A percentile compares a stretch with the other conserved stretches of the same genome.
Conservation (phyloP, 495 filamentous ascomycete species). For the Penicillium tannophilum region DNA sequence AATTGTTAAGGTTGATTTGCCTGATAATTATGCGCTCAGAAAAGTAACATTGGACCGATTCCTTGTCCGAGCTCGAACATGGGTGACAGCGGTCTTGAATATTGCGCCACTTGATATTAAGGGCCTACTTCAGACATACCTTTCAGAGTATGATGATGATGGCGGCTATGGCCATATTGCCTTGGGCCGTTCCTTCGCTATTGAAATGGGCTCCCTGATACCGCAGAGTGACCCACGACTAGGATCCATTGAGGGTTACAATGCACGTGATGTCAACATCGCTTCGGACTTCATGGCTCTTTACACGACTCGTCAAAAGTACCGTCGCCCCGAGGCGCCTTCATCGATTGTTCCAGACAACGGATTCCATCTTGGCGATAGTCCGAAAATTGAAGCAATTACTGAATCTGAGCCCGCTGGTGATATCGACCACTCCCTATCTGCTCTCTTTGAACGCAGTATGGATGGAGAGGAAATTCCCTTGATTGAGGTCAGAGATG, state of each 20-base stretch:
- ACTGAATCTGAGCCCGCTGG: slow-evolving; percentile 23
- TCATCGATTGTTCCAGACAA: slow-evolving; percentile 16
- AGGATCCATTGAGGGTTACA: slow-evolving; percentile 69
- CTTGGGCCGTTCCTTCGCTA: slow-evolving; percentile 90
- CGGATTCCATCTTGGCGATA: slow-evolving; percentile 10
- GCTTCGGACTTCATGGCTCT: slow-evolving; percentile 95
- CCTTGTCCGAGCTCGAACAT: slow-evolving; percentile 71
- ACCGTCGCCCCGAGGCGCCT: slow-evolving; percentile 74
- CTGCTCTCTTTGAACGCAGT: slow-evolving; percentile 67
- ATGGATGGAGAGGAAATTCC: slow-evolving; percentile 65
- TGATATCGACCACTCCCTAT: slow-evolving; percentile 33
- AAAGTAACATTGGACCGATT: slow-evolving; percentile 76
- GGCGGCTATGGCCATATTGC: slow-evolving; percentile 85
- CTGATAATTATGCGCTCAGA: slow-evolving; percentile 82
- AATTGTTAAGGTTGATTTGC: slow-evolving; percentile 80
- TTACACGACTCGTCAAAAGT: slow-evolving; percentile 96
- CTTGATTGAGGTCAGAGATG: slow-evolving; percentile 75
- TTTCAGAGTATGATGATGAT: slow-evolving; percentile 90
- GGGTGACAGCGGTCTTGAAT: slow-evolving; percentile 79
- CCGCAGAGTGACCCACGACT: slow-evolving; percentile 87
- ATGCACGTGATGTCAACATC: slow-evolving; percentile 74
- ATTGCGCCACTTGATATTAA: slow-evolving; percentile 94
- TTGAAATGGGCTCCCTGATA: slow-evolving; percentile 88
- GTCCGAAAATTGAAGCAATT: neutral
- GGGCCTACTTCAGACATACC: slow-evolving; percentile 86